Percentiles rank a stretch among this genome's conserved stretches.
These are phyloP conservation scores for Candida krabiensis DNA, from an alignment of 805 yeast genomes.

Conservation along the genomic window DNA sequence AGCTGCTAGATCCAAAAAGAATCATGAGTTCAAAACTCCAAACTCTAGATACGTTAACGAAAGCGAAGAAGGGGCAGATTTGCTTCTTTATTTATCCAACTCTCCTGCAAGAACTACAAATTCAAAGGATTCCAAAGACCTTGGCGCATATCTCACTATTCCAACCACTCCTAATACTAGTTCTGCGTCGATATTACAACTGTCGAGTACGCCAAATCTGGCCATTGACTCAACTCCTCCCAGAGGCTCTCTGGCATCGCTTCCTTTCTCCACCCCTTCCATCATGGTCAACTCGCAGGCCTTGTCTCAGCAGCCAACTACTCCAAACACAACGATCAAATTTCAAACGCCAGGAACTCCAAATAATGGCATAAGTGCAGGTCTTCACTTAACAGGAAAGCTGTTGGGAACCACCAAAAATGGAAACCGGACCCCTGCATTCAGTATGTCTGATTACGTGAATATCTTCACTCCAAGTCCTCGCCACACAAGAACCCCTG, in stretches of 20 bases:
- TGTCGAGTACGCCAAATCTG: constrained; percentile 21
- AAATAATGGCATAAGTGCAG: constrained; percentile 12
- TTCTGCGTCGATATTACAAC: constrained; percentile 16
- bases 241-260: constrained; percentile 17
- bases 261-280: constrained; percentile 26
- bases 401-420: constrained; percentile 22
- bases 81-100: constrained; percentile 78
- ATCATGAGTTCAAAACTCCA: constrained; percentile 32
- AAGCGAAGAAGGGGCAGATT: constrained; percentile 71
- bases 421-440: constrained; percentile 55
- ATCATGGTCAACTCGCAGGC: constrained; percentile 9
- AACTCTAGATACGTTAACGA: constrained; percentile 26
- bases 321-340: constrained; percentile 13
- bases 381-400: constrained; percentile 9
- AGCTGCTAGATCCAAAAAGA: constrained; percentile 13
- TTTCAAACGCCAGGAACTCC: constrained; percentile 18
- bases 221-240: constrained; percentile 30
- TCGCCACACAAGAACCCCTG: constrained; percentile 38
- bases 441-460: constrained; percentile 81
- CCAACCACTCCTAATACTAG: constrained; percentile 32
- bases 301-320: constrained; percentile 16
- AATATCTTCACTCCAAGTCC: constrained; percentile 78
- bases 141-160: constrained; percentile 16
- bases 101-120: constrained; percentile 51
- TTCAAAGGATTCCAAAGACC: constrained; percentile 33